phyloP scores from a whole-genome alignment of 2,329 filamentous ascomycete species.

The Colletotrichum musae region DNA sequence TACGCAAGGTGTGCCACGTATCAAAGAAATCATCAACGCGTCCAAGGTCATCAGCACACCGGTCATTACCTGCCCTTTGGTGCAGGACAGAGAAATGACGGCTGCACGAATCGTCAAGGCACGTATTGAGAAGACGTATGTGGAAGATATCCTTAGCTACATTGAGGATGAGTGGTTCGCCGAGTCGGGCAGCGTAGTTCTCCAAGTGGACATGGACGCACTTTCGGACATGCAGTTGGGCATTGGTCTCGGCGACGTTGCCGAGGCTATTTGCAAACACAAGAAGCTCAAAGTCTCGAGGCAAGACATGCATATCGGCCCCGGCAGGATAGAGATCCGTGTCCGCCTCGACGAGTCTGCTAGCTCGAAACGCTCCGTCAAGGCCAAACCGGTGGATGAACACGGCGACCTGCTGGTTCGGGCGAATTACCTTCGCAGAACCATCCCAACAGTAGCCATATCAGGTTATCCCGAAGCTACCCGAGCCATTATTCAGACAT shows the following conservation, averaged over 20 bases:
- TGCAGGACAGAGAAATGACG: constrained; percentile 80
- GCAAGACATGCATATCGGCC: constrained; percentile 74
- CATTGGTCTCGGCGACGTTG: constrained; percentile 81
- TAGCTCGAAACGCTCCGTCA: constrained; percentile 61
- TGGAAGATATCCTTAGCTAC: constrained; percentile 84
- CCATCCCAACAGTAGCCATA: constrained; percentile 86
- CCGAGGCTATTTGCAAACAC: constrained; percentile 81
- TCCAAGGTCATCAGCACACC: constrained; percentile 95
- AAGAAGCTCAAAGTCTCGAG: constrained; percentile 85
- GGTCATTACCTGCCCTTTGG: constrained; percentile 88
- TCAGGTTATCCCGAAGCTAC: constrained; percentile 89
- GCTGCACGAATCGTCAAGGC: constrained; percentile 93
- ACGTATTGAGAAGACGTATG: constrained; percentile 93
- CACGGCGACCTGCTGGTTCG: constrained; percentile 74
- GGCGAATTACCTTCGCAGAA: constrained; percentile 87
- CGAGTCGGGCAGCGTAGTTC: constrained; percentile 80
- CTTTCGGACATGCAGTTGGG: constrained; percentile 87
- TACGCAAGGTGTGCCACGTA: constrained; percentile 98
- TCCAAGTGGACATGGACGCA: constrained; percentile 85
- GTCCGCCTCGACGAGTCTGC: constrained; percentile 72
- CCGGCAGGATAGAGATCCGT: constrained; percentile 79
- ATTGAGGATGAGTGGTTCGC: constrained; percentile 92
- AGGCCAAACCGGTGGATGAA: constrained; percentile 62
- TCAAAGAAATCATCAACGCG: constrained; percentile 99
- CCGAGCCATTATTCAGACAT: constrained; percentile 90